These are phyloP conservation scores for Cajanus cajan DNA, from an alignment of 306 rosid genomes.

Conservation along the genomic window DNA sequence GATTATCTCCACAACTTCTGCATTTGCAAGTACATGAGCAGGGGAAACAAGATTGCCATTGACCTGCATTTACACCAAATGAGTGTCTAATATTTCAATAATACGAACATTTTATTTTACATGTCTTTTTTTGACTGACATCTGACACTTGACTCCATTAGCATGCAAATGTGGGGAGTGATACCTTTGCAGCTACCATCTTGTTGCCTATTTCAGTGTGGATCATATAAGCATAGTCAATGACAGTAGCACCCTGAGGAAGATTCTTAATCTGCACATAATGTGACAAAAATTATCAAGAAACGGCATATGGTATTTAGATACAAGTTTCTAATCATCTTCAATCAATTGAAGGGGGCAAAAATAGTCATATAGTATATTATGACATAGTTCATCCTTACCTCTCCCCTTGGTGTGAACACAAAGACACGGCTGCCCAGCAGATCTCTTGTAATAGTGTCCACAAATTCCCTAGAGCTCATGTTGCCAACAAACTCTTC, in stretches of 20 bases:
- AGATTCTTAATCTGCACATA: slow-evolving; percentile 82
- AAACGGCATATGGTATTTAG: slow-evolving; percentile 12
- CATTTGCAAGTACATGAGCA: slow-evolving; percentile 79
- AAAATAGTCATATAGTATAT: background rate
- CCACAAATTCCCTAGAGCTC: slow-evolving; percentile 99
- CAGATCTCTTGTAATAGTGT: slow-evolving; percentile 91
- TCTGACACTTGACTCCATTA: slow-evolving; percentile 12
- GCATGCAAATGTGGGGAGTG: slow-evolving; percentile 13
- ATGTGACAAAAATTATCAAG: slow-evolving; percentile 23
- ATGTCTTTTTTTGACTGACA: slow-evolving; percentile 18
- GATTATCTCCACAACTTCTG: slow-evolving; percentile 99
- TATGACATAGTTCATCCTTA: slow-evolving; percentile 34
- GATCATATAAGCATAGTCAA: slow-evolving; percentile 98
- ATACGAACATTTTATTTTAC: slow-evolving; percentile 1
- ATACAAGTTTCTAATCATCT: slow-evolving; percentile 12
- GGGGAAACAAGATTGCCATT: slow-evolving; percentile 96
- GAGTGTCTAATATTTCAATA: slow-evolving; percentile 7
- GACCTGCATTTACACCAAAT: slow-evolving; percentile 65
- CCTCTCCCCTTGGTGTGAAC: slow-evolving; percentile 99
- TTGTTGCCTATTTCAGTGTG: slow-evolving; percentile 99
- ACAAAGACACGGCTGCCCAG: slow-evolving; percentile 97
- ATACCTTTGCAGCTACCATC: slow-evolving; percentile 99
- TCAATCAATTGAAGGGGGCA: background rate
- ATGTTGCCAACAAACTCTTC: slow-evolving; percentile 99
- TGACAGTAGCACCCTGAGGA: slow-evolving; percentile 91